Conservation (phyloP, 2,329 filamentous ascomycete species). For the Dichotomopilus funicola region DNA sequence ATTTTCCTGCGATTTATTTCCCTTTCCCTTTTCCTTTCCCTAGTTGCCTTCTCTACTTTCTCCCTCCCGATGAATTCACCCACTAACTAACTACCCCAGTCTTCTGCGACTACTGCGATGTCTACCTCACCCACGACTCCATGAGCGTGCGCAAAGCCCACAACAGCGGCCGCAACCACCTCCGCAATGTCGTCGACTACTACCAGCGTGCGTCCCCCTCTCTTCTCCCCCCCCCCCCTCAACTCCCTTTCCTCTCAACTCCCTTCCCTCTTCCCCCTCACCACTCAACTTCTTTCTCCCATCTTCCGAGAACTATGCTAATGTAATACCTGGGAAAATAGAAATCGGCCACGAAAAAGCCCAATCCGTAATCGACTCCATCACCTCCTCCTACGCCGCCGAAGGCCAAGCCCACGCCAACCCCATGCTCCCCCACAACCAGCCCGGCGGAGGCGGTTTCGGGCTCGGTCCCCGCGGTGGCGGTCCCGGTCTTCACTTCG, state of each 20-base stretch:
- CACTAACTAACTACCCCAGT: constrained; percentile 40
- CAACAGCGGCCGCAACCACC: constrained; percentile 91
- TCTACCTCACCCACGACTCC: constrained; percentile 98
- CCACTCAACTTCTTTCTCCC: too few species aligned
- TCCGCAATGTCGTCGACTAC: constrained; percentile 97
- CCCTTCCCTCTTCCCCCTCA: not conserved
- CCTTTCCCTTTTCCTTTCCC: too few species aligned
- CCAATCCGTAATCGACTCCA: constrained; percentile 96
- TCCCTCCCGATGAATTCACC: not conserved
- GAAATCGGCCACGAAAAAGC: constrained; percentile 98
- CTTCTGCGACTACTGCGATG: constrained; percentile 98
- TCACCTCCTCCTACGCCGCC: constrained; percentile 90
- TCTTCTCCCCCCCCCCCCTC: constrained; percentile 2
- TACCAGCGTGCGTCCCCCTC: constrained; percentile 66
- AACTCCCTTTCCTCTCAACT: too few species aligned
- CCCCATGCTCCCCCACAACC: constrained; percentile 70
- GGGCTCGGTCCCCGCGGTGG: constrained; percentile 42
- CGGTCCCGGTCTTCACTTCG: constrained; percentile 14
- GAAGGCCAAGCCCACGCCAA: constrained; percentile 85
- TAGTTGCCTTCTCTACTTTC: too few species aligned
- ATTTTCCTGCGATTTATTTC: not conserved
- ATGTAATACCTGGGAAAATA: too few species aligned
- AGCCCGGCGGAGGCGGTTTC: constrained; percentile 49
- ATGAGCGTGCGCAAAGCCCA: constrained; percentile 99
- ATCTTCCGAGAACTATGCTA: too few species aligned